Conservation (phyloP, 495 filamentous ascomycete genomes). For the Penicillium flavigenum region DNA sequence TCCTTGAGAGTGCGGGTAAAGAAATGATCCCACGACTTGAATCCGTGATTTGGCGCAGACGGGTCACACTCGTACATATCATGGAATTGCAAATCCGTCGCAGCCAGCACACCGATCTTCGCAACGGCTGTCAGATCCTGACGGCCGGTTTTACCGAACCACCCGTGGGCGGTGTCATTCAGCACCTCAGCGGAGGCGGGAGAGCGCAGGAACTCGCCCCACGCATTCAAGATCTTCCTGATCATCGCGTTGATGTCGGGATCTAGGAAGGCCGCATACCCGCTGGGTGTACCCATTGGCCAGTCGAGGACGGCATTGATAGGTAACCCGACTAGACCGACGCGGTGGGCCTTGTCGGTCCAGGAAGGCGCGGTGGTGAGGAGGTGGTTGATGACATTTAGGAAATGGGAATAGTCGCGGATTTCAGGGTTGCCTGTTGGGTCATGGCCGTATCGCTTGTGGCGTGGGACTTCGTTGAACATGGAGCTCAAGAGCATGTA, state of each 20-base stretch:
- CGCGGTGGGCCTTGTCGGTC: constrained; percentile 50
- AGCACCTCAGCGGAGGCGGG: constrained; percentile 60
- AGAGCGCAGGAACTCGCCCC: constrained; percentile 60
- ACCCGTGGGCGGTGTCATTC: constrained; percentile 48
- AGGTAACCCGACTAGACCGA: constrained; percentile 66
- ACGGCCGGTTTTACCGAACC: constrained; percentile 55
- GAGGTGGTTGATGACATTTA: constrained; percentile 62
- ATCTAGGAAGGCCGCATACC: constrained; percentile 64
- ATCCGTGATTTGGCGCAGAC: constrained; percentile 47
- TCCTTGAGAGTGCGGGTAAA: constrained; percentile 63
- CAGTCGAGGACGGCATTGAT: constrained; percentile 70
- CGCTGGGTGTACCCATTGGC: constrained; percentile 68
- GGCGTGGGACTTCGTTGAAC: constrained; percentile 65
- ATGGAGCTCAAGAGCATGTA: constrained; percentile 48
- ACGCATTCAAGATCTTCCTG: constrained; percentile 67
- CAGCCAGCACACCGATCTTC: constrained; percentile 50
- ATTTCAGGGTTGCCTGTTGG: constrained; percentile 61
- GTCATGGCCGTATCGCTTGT: constrained; percentile 55
- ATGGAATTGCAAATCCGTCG: constrained; percentile 50
- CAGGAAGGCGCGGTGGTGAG: constrained; percentile 62
- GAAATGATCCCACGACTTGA: constrained; percentile 73
- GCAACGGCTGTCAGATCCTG: constrained; percentile 37
- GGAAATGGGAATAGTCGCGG: constrained; percentile 63
- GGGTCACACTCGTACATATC: constrained; percentile 44
- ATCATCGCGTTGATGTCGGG: constrained; percentile 65